Conservation (phyloP, 352 stramenopile species). For the Phytophthora boehmeriae region DNA sequence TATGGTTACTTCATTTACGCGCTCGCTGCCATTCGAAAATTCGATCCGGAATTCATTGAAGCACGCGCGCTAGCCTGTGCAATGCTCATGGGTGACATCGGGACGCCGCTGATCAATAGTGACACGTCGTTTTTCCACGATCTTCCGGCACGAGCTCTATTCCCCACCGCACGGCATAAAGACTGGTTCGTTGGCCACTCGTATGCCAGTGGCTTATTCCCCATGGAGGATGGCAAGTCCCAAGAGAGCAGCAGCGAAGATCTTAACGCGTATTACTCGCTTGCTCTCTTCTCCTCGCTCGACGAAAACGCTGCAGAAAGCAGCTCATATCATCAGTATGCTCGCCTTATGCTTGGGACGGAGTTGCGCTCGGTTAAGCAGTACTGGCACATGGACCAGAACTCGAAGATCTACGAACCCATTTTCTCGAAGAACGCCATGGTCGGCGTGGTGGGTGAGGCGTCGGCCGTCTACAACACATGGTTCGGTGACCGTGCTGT, state of each 20-base stretch:
- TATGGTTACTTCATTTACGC: slow-evolving; percentile 94
- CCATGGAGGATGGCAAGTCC: slow-evolving; percentile 93
- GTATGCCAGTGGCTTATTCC: slow-evolving; percentile 96
- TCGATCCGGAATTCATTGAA: slow-evolving; percentile 74
- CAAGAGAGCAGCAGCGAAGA: slow-evolving; percentile 97
- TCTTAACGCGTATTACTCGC: slow-evolving; percentile 96
- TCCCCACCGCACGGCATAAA: slow-evolving; percentile 92
- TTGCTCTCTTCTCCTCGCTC: slow-evolving; percentile 87
- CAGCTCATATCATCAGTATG: slow-evolving; percentile 84
- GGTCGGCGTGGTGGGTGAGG: slow-evolving; percentile 79
- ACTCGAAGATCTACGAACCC: slow-evolving; percentile 79
- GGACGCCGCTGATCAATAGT: slow-evolving; percentile 48
- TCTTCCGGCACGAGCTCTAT: slow-evolving; percentile 65
- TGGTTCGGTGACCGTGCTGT: slow-evolving; percentile 81
- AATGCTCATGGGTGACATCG: slow-evolving; percentile 76
- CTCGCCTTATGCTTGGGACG: slow-evolving; percentile 90
- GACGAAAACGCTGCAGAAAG: slow-evolving; percentile 43
- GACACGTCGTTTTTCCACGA: slow-evolving; percentile 59
- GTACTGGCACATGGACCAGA: slow-evolving; percentile 95
- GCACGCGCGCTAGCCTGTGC: slow-evolving; percentile 55
- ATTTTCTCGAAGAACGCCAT: slow-evolving; percentile 80
- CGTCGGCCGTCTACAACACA: slow-evolving; percentile 82
- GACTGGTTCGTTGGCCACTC: slow-evolving; percentile 97
- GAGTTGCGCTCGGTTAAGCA: slow-evolving; percentile 93
- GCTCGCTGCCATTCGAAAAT: slow-evolving; percentile 75